A percentile compares a stretch with the other conserved stretches of the same genome.
Evolutionary conservation across 352 stramenopile species (phyloP).

Genomic region (Phytophthora megakarya): DNA sequence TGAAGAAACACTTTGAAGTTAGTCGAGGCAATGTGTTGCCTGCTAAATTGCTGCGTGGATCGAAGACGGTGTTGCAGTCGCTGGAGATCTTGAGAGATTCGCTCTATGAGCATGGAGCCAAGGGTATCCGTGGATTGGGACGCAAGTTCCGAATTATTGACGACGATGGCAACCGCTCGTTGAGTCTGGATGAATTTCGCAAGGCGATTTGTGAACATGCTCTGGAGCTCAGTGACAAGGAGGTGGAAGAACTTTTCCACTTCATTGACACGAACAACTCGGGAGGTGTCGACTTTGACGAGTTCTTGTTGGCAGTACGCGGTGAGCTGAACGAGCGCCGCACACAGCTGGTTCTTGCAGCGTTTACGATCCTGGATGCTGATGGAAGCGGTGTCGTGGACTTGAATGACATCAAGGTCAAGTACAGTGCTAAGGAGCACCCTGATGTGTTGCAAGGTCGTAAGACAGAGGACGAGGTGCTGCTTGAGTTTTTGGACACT

Average conservation of each 20-base stretch:
- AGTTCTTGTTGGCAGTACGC: slow-evolving; percentile 81
- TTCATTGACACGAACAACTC: slow-evolving; percentile 87
- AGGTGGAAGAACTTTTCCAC: slow-evolving; percentile 76
- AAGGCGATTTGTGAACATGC: slow-evolving; percentile 79
- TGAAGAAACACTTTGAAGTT: slow-evolving; percentile 63
- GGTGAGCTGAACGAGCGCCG: slow-evolving; percentile 77
- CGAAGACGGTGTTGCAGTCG: slow-evolving; percentile 61
- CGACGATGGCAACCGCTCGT: slow-evolving; percentile 80
- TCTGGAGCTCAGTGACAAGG: slow-evolving; percentile 54
- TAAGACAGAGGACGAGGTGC: slow-evolving; percentile 73
- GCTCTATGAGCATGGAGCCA: slow-evolving; percentile 79
- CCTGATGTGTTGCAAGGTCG: slow-evolving; percentile 80
- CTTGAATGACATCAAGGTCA: slow-evolving; percentile 72
- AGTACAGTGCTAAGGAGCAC: slow-evolving; percentile 86
- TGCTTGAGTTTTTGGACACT: slow-evolving; percentile 86
- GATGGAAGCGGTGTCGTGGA: slow-evolving; percentile 78
- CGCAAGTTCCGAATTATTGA: slow-evolving; percentile 92
- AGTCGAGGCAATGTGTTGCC: slow-evolving; percentile 78
- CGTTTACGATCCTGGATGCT: slow-evolving; percentile 79
- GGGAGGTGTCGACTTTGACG: slow-evolving; percentile 82
- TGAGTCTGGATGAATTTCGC: slow-evolving; percentile 76
- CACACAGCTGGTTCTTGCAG: slow-evolving; percentile 72
- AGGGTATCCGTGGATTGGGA: slow-evolving; percentile 72
- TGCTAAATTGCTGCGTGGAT: slow-evolving; percentile 57
- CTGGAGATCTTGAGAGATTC: slow-evolving; percentile 68